phyloP scores from a whole-genome alignment of 2,329 filamentous ascomycete genomes.

The Byssothecium circinans region DNA sequence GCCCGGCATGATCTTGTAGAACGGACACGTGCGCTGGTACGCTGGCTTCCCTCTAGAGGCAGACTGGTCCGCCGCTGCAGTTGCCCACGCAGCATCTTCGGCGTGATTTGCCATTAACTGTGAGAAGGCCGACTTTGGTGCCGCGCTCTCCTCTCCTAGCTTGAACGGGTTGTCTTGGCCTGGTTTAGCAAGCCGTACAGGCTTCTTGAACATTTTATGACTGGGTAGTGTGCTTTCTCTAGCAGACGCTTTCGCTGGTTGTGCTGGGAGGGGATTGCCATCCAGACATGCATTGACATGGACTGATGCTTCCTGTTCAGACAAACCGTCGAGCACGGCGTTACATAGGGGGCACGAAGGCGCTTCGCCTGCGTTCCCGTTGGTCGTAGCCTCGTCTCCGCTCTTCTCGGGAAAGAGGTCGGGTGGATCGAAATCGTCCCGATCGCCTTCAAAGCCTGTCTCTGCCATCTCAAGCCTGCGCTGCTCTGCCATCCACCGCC shows the following conservation, averaged over 20 bases:
- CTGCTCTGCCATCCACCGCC: conserved; percentile 75
- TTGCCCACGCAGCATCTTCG: conserved; percentile 87
- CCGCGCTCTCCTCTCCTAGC: conserved; percentile 47
- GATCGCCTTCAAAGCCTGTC: conserved; percentile 38
- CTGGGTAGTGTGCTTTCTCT: conserved; percentile 16
- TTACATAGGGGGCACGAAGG: conserved; percentile 77
- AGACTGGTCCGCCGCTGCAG: conserved; percentile 77
- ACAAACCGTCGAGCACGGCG: conserved; percentile 58
- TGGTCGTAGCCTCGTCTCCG: conserved; percentile 6
- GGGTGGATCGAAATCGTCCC: conserved; percentile 57
- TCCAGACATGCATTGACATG: conserved; percentile 96
- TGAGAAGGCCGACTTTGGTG: conserved; percentile 72
- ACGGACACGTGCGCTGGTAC: conserved; percentile 89
- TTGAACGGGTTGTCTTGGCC: conserved; percentile 80
- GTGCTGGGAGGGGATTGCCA: conserved; percentile 68
- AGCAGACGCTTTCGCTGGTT: conserved; percentile 18
- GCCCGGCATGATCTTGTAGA: conserved; percentile 97
- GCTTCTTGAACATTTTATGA: conserved; percentile 64
- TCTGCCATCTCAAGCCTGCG: conserved; percentile 55
- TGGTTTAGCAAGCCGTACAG: conserved; percentile 68
- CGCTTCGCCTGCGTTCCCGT: conserved; percentile 19
- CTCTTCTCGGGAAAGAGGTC: conserved; percentile 34
- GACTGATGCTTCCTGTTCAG: conserved; percentile 67
- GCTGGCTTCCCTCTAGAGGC: conserved; percentile 81
- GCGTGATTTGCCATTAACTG: conserved; percentile 91